phyloP scores from a whole-genome alignment of 2,329 filamentous ascomycete species.

The Clonostachys rosea region DNA sequence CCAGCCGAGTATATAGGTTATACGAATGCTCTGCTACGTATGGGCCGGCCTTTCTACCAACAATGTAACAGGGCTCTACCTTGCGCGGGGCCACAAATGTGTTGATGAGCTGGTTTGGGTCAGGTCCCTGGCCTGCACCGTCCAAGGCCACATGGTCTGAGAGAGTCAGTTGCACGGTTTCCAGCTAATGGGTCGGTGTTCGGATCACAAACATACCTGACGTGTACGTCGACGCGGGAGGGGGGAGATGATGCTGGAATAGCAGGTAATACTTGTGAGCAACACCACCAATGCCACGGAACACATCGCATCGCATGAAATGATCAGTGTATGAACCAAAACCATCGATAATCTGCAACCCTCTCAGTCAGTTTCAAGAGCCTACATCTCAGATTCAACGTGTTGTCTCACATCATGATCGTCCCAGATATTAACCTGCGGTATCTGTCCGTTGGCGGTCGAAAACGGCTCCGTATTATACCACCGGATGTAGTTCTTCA shows the following conservation, averaged over 20 bases:
- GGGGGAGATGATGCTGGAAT: conserved; percentile 91
- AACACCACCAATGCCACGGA: conserved; percentile 84
- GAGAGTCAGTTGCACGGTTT: no score
- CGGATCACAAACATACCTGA: conserved; percentile 44
- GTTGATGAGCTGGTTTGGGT: conserved; percentile 68
- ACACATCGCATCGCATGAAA: conserved; percentile 91
- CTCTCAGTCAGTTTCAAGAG: conserved; percentile 27
- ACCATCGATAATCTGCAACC: conserved; percentile 72
- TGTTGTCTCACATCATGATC: conserved; percentile 67
- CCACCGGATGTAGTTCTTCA: conserved; percentile 83
- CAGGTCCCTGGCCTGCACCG: conserved; percentile 39
- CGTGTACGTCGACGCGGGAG: conserved; percentile 81
- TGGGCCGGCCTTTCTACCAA: conserved; percentile 72
- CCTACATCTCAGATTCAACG: not conserved
- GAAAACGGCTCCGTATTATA: conserved; percentile 83
- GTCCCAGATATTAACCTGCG: conserved; percentile 97
- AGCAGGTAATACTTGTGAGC: conserved; percentile 98
- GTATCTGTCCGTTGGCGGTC: conserved; percentile 82
- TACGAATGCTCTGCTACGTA: conserved; percentile 88
- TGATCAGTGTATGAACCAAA: conserved; percentile 91
- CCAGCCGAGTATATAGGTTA: conserved; percentile 81
- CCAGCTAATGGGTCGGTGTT: no score
- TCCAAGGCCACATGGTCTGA: no score
- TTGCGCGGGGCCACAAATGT: conserved; percentile 62
- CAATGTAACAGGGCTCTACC: conserved; percentile 69